phyloP scores from a whole-genome alignment of 2,329 filamentous ascomycete species.

The Calonectria crousiana region DNA sequence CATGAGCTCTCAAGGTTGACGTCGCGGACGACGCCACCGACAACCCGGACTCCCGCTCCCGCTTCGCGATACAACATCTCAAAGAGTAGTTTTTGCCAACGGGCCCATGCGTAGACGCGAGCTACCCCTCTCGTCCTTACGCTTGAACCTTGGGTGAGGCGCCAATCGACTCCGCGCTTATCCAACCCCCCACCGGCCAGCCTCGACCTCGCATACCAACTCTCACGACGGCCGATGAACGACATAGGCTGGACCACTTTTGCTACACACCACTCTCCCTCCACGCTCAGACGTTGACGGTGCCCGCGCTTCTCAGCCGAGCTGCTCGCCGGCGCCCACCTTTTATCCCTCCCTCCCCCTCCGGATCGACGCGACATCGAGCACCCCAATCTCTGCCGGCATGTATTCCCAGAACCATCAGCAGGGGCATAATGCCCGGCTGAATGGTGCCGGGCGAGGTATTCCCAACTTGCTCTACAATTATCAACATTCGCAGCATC shows the following conservation, averaged over 20 bases:
- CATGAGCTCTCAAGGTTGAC: constrained; percentile 47
- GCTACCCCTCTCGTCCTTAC: constrained; percentile 47
- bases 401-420: constrained; percentile 83
- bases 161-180: constrained; percentile 36
- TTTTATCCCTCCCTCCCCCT: constrained; percentile 32
- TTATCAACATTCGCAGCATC: constrained; percentile 72
- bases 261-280: constrained; percentile 29
- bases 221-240: constrained; percentile 40
- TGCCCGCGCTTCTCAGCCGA: constrained; percentile 40
- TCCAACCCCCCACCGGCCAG: constrained; percentile 28
- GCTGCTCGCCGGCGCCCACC: constrained; percentile 45
- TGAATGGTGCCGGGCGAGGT: constrained; percentile 71
- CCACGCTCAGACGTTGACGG: constrained; percentile 33
- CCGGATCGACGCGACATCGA: constrained; percentile 28
- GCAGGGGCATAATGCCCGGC: constrained; percentile 79
- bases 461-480: constrained; percentile 77
- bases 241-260: constrained; percentile 34
- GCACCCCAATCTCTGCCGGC: constrained; percentile 50
- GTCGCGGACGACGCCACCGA: constrained; percentile 28
- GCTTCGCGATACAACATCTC: constrained; percentile 32
- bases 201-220: constrained; percentile 8
- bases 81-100: constrained; percentile 35
- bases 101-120: constrained; percentile 56
- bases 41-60: constrained; percentile 25
- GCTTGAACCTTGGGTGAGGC: constrained; percentile 48